A percentile compares a stretch with the other conserved stretches of the same genome.
phyloP scores from a whole-genome alignment of 2,329 filamentous ascomycete genomes.

The Sphaerostilbella broomeana region DNA sequence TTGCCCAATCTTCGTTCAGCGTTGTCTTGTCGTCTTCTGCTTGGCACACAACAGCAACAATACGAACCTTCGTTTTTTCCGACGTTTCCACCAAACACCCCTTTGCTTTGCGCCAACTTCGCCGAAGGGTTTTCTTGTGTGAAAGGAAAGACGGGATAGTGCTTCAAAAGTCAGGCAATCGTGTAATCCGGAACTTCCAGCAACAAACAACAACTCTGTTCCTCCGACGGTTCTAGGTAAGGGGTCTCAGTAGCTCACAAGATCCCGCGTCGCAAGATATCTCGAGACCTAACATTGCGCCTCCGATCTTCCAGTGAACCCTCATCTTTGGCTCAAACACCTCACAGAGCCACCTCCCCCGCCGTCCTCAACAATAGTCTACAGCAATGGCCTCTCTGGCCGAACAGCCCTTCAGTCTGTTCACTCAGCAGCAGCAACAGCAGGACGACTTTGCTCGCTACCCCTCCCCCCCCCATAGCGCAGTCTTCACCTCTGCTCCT shows the following conservation, averaged over 20 bases:
- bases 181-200: background rate
- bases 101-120: background rate
- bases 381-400: conserved; percentile 24
- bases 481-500: conserved; percentile 34
- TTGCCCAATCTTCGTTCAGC: background rate
- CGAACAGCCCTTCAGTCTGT: conserved; percentile 24
- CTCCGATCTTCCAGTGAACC: background rate
- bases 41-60: background rate
- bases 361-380: conserved; percentile 1
- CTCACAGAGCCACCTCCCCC: background rate
- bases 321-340: background rate
- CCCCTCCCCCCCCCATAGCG: conserved; percentile 36
- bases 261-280: background rate
- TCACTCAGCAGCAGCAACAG: conserved; percentile 22
- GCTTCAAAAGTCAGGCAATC: background rate
- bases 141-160: background rate
- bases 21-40: background rate
- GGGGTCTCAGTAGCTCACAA: background rate
- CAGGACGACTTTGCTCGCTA: conserved; percentile 39
- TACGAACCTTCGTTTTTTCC: conserved; percentile 7
- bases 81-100: background rate
- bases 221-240: background rate
- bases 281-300: conserved; percentile 1
- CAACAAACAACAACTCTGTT: too few species aligned
- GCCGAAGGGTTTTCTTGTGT: background rate